Evolutionary conservation across 257 asterid species (phyloP), one percentile per base, ranked within the genome.

Genomic region (Solanum tarijense): DNA sequence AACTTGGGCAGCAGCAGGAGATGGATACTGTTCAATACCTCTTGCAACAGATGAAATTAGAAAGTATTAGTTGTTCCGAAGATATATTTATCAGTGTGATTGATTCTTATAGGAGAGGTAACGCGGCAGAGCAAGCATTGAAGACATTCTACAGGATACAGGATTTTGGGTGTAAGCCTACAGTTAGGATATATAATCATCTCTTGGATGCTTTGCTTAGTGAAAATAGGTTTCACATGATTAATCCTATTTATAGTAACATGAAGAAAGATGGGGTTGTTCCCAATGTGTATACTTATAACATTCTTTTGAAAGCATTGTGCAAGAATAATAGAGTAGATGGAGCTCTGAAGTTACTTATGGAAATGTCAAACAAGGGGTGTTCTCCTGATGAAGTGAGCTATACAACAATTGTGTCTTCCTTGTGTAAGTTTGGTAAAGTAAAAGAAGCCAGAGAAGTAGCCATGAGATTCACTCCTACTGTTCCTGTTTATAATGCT

Each of bases 241-340:
- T 96, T 86, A 94, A 87, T 92, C 98, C 98, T 32, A 31, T 96
- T 76, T 96, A 95, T 71, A 88, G 88, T 72, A 93, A 96, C 88
- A 95, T 96, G 98, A 94, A 95, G 94, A 93, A 91, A 88, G 98
- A 96, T 48, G 98, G 98, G 41, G 38, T 96, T 88, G 94, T 94
- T 89, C 99, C 98, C 7, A 96, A 96, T 89, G 95, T 96, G 81
- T 95, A 89, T 87, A 96, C 99, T 1, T 94, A 96, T 85, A 96
- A 96, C 86, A 94, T 96, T 86, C 94, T 96, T 43, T 87, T 96
- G 96, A 96, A 96, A 91, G 97, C 98, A 0, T 87, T 96, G 83
- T 96, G 98, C 88, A 95, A 93, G 94, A 95, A 94, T 71, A 89
- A 91, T 60, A 94, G 98, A 87, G 62, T 94, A 8, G 89, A 91